Evolutionary conservation across 495 filamentous ascomycete genomes (phyloP), one percentile per base, ranked within the genome.

Genomic region (Usnea hakonensis): DNA sequence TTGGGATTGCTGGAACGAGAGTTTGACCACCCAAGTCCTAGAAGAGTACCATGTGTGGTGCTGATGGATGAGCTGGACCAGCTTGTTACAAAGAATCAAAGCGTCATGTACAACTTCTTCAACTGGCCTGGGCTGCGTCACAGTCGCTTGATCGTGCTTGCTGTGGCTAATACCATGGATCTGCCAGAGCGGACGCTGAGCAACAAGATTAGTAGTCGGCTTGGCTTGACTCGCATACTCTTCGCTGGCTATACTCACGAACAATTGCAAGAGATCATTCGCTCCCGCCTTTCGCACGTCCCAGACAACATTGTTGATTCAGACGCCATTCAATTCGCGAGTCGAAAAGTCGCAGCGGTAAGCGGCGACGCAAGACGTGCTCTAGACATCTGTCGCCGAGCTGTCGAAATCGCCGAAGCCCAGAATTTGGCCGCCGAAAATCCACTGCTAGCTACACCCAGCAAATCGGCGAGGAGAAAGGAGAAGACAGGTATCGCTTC

Each of bases 21-120:
- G 72, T 97, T 99, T 76, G 88, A 82, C 60, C 83, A 90, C 58
- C 95, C 95, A 0, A 90, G 85, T 55, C 95, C 95, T 44, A 84
- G 95, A 50, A 78, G 90, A 23, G 90, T 96, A 14, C 95, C 95
- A 0, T 97, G 95, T 69, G 95, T 99, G 32, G 95, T 99, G 10
- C 76, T 99, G 44, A 99, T 99, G 95, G 95, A 99, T 70, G 95
- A 99, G 76, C 82, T 99, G 44, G 95, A 99, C 74, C 95, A 99
- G 71, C 83, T 99, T 6, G 95, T 97, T 3, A 99, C 95, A 26
- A 92, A 90, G 63, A 96, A 94, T 70, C 95, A 99, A 68, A 90
- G 89, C 32, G 95, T 99, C 70, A 99, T 99, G 95, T 99, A 99
- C 77, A 99, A 99, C 71, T 99, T 99, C 74, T 99, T 99, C 83